Percentiles rank a stretch among this genome's conserved stretches.
These are phyloP conservation scores for Amylostereum areolatum DNA, from an alignment of 1,284 basidiomycete genomes.

Conservation along the genomic window DNA sequence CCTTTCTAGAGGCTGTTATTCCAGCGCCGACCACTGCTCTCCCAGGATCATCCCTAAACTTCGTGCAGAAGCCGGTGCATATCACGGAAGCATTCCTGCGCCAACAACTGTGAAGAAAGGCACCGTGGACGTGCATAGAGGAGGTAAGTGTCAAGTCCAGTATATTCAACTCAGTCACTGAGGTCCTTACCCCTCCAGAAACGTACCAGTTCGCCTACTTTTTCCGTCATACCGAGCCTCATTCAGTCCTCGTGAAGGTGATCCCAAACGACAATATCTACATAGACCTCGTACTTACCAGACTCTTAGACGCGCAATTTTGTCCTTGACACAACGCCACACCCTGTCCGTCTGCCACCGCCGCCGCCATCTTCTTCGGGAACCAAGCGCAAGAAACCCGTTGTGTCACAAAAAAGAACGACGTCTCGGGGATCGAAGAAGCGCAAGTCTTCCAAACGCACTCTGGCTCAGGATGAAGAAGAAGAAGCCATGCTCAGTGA, in stretches of 20 bases:
- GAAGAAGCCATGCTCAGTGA: conserved; percentile 19
- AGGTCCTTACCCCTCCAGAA: conserved; percentile 34
- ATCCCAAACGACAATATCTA: background rate
- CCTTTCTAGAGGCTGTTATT: background rate
- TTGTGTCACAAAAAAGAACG: conserved; percentile 4
- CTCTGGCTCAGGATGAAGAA: conserved; percentile 19
- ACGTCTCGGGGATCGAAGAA: conserved; percentile 27
- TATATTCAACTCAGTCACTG: conserved; percentile 5
- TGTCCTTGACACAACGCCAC: conserved; percentile 32
- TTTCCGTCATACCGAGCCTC: conserved; percentile 67
- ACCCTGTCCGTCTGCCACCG: conserved; percentile 15
- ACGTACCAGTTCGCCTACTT: conserved; percentile 79
- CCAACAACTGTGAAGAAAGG: conserved; percentile 47
- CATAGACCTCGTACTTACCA: background rate
- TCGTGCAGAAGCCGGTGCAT: conserved; percentile 46
- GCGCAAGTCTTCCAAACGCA: conserved; percentile 34
- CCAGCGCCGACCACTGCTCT: background rate
- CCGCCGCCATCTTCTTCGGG: background rate
- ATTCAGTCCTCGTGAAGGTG: conserved; percentile 71
- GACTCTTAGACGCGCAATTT: conserved; percentile 46
- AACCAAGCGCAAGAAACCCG: conserved; percentile 14
- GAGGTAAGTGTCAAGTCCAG: conserved; percentile 40
- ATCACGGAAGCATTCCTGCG: conserved; percentile 30
- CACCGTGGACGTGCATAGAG: conserved; percentile 66
- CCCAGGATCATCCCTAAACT: conserved; percentile 63